Base-by-base conservation (phyloP, 2,329 filamentous ascomycete genomes). In the Kalmusia sp. region DNA sequence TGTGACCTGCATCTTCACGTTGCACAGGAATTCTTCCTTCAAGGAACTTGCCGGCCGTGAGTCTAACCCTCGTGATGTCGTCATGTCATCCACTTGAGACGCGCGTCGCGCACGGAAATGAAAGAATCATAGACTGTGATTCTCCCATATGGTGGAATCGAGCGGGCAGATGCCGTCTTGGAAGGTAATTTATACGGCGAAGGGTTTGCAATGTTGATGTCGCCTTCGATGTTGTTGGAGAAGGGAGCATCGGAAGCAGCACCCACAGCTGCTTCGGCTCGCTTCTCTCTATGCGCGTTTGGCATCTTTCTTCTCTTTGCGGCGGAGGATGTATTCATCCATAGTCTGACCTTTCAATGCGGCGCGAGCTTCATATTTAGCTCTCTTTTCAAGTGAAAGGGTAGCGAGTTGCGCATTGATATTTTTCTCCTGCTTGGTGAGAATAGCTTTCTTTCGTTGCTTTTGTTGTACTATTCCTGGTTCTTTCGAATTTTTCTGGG, bases 301-400 rank as follows among this genome's bases (percentile, higher is more conserved):
- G 24, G 61, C 59, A 1, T 48, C 56, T 46, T 73, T 75, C 59
- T 74, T 75, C 40, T 68, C 63, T 12, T 72, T 65, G 22, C 71
- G 66, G 14, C 68, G 64, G n/a, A 63, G 55, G 24, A 71, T 53
- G 49, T 73, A 78, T 12, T 63, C 59, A 33, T 77, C 70, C 5
- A 78, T 58, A 1, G 71, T 64, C 37, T 77, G 65, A 11, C 69
- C 65, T 58, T 78, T 78, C 15, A 61, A 64, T 1, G 61, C 63
- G 1, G 76, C 76, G 25, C 74, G 69, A 14, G 63, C 50, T 28
- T 64, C 64, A 59, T 74, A 76, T 12, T 65, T 51, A 8, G 56
- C 54, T 17, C 61, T 63, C 50, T 77, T 71, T 15, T 64, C 53
- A 1, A 62, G 43, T 1, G 65, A 63, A 14, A 73, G 54, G 34